Conservation (phyloP, 2,329 filamentous ascomycete genomes). For the Colletotrichum echinochloae region DNA sequence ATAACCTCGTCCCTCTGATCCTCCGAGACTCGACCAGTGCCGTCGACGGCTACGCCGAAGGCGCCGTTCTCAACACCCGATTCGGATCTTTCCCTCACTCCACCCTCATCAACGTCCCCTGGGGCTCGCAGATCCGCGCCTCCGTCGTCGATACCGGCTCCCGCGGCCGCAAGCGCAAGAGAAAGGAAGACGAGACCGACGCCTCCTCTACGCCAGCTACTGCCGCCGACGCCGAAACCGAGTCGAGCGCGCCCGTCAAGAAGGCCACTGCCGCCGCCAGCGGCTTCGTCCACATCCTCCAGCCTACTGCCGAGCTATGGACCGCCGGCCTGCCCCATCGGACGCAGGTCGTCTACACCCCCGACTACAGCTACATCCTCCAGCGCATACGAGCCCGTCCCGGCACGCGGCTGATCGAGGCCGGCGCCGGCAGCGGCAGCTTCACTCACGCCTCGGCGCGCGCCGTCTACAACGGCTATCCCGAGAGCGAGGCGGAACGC, state of each 20-base stretch:
- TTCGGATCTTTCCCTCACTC: conserved; percentile 92
- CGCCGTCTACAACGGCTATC: conserved; percentile 80
- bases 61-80: conserved; percentile 87
- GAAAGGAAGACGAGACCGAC: conserved; percentile 56
- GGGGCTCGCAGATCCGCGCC: conserved; percentile 92
- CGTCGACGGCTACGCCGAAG: conserved; percentile 79
- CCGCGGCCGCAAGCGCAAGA: conserved; percentile 78
- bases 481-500: conserved; percentile 55
- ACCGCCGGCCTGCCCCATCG: conserved; percentile 83
- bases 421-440: conserved; percentile 84
- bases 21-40: conserved; percentile 71
- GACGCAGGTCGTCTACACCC: conserved; percentile 88
- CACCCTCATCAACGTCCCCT: conserved; percentile 81
- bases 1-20: conserved; percentile 83
- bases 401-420: conserved; percentile 80
- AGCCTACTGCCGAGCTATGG: conserved; percentile 86
- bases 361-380: conserved; percentile 87
- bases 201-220: conserved; percentile 40
- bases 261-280: conserved; percentile 67
- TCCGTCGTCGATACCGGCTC: conserved; percentile 93
- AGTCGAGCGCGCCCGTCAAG: conserved; percentile 53
- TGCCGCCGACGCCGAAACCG: conserved; percentile 50
- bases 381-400: conserved; percentile 81
- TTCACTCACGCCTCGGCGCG: conserved; percentile 84
- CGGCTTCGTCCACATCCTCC: conserved; percentile 83